These are phyloP conservation scores for Paralagenidium karlingii DNA, from an alignment of 352 stramenopile species.

Conservation along the genomic window DNA sequence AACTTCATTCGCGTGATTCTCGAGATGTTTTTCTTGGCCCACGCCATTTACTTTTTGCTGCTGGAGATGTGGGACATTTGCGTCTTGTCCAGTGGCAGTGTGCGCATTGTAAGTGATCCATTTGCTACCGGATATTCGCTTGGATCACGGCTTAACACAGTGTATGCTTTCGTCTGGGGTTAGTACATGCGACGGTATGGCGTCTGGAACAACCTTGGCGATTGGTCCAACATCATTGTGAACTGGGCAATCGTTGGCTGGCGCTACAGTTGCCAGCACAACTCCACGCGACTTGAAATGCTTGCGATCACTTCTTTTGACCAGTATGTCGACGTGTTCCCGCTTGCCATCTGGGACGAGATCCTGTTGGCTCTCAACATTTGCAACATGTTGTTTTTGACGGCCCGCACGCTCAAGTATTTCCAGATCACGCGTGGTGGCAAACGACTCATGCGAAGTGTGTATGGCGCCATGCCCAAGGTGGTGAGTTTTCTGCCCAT, in stretches of 20 bases:
- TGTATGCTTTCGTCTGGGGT: background rate
- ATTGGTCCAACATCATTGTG: conserved; percentile 49
- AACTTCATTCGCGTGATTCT: conserved; percentile 31
- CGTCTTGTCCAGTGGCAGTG: conserved; percentile 36
- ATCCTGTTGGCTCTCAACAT: conserved; percentile 50
- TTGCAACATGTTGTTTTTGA: conserved; percentile 53
- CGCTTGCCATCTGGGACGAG: conserved; percentile 42
- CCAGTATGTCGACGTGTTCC: conserved; percentile 33
- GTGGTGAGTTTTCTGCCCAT: conserved; percentile 57
- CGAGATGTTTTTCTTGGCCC: conserved; percentile 26
- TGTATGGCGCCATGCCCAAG: conserved; percentile 63
- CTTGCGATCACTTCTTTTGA: conserved; percentile 39
- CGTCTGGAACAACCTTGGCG: conserved; percentile 45
- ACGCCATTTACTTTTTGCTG: conserved; percentile 47
- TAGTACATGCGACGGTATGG: conserved; percentile 56
- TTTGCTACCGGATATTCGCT: background rate
- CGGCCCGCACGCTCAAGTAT: conserved; percentile 45
- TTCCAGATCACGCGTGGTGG: conserved; percentile 60
- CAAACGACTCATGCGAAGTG: conserved; percentile 42
- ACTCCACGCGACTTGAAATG: conserved; percentile 15
- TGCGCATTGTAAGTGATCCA: conserved; percentile 18
- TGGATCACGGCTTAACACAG: background rate
- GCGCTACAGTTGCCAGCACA: conserved; percentile 39
- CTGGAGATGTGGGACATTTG: conserved; percentile 53
- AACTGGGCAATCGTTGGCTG: conserved; percentile 42